phyloP scores from a whole-genome alignment of 2,329 filamentous ascomycete species.

The Zymoseptoria ardabiliae region DNA sequence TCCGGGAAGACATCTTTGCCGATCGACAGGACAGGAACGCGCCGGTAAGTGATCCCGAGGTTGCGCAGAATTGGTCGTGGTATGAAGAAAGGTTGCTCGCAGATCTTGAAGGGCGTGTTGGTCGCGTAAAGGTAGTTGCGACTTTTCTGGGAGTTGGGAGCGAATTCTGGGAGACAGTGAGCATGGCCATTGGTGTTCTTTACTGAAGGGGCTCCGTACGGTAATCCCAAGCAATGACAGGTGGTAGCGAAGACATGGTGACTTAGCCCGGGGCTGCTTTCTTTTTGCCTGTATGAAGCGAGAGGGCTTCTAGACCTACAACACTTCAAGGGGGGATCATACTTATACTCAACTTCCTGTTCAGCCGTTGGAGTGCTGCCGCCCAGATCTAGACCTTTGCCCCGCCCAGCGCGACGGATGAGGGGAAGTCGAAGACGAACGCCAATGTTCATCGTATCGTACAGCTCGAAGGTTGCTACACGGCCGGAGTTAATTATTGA shows the following conservation, averaged over 20 bases:
- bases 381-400: neutral
- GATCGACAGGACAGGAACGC: slow-evolving; percentile 21
- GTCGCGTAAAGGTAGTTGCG: slow-evolving; percentile 17
- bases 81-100: slow-evolving; percentile 22
- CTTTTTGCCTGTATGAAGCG: neutral
- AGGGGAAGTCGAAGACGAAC: neutral
- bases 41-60: slow-evolving; percentile 21
- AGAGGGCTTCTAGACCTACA: neutral
- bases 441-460: neutral
- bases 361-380: neutral
- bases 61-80: slow-evolving; percentile 18
- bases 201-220: neutral
- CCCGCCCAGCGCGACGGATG: neutral
- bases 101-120: slow-evolving; percentile 19
- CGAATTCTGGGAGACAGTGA: slow-evolving; percentile 7
- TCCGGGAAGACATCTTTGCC: slow-evolving; percentile 24
- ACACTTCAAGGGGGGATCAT: neutral
- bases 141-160: slow-evolving; percentile 19
- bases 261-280: neutral
- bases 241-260: slow-evolving; percentile 5
- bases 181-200: neutral
- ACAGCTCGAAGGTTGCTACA: neutral
- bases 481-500: neutral
- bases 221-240: slow-evolving; percentile 9
- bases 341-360: neutral